Evolutionary conservation across 1,139 yeast genomes (phyloP), one percentile per base, ranked within the genome.

Genomic region (Candida sp.): DNA sequence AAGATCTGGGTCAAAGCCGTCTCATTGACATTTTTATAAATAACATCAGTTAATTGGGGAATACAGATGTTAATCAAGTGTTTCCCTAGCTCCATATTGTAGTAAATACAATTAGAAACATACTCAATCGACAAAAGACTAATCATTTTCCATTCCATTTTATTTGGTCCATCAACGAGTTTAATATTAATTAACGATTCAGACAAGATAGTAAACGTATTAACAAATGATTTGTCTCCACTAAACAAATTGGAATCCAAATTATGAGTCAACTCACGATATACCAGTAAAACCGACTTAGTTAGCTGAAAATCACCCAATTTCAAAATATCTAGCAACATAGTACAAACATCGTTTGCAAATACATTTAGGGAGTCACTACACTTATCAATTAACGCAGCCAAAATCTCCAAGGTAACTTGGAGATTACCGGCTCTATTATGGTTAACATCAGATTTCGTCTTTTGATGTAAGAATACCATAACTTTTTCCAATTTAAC

Each of bases 401-500:
- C 66, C 45, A 88, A 62, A 21, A 93, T 84, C 44, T 77, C 84
- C 49, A 90, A 66, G 0, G 97, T 86, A 7, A 93, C 98, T 49
- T 81, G 84, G 27, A 90, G 75, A 56, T 91, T 90, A 1, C 97
- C 97, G 6, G 83, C 68, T 29, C 88, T 68, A 45, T 75, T 80
- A 41, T 81, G 79, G 46, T 73, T 67, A 32, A 82, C 73, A 61
- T 91, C 97, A 9, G 73, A 58, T 15, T 61, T 58, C n/a, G 93
- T 80, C 60, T 81, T 84, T 52, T 75, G 80, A 41, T 77, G 77
- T 45, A 93, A 64, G 57, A 84, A 89, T 7, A 69, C 67, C 22
- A 91, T 85, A 15, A 93, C 97, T 57, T 91, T 91, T 54, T 87
- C 93, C 50, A 93, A 73, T 60, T 93, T 93, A 36, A 89, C 84